Evolutionary conservation across 305 asterid genomes (phyloP).

Genomic region (Fraxinus albicans): DNA sequence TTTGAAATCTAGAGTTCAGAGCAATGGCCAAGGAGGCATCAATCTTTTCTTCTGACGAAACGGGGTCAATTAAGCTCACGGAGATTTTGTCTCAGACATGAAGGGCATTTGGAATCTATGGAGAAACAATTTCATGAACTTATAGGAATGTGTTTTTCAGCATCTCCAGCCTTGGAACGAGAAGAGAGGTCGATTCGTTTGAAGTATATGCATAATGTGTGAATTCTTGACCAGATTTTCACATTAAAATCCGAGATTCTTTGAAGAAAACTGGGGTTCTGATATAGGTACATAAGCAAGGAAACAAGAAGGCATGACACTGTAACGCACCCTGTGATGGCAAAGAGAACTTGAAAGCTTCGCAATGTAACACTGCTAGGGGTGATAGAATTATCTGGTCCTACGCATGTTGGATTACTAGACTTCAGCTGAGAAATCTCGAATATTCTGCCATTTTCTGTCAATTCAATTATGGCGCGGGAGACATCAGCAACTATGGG

Average conservation of each 20-base stretch:
- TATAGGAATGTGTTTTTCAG: conserved; percentile 37
- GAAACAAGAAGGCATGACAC: conserved; percentile 26
- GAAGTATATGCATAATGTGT: background rate
- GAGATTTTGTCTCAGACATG: background rate
- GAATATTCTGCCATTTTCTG: conserved; percentile 32
- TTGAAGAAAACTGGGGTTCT: background rate
- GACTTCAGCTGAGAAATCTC: conserved; percentile 21
- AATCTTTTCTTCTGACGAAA: background rate
- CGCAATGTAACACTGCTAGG: conserved; percentile 12
- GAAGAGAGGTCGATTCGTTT: background rate
- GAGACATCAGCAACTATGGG: conserved; percentile 38
- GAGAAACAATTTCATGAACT: conserved; percentile 19
- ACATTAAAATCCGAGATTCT: conserved; percentile 12
- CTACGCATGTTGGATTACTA: conserved; percentile 18
- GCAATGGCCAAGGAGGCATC: background rate
- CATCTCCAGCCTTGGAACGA: background rate
- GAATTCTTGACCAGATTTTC: background rate
- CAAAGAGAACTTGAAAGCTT: conserved; percentile 30
- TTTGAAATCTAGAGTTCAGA: background rate
- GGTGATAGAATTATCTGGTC: conserved; percentile 8
- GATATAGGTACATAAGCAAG: conserved; percentile 8
- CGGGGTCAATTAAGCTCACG: background rate
- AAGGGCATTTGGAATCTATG: conserved; percentile 22
- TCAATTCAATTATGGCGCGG: conserved; percentile 15
- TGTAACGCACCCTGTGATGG: conserved; percentile 27